These are phyloP conservation scores for Flaveria ramosissima DNA, from an alignment of 129 eudicot genomes.

Conservation along the genomic window DNA sequence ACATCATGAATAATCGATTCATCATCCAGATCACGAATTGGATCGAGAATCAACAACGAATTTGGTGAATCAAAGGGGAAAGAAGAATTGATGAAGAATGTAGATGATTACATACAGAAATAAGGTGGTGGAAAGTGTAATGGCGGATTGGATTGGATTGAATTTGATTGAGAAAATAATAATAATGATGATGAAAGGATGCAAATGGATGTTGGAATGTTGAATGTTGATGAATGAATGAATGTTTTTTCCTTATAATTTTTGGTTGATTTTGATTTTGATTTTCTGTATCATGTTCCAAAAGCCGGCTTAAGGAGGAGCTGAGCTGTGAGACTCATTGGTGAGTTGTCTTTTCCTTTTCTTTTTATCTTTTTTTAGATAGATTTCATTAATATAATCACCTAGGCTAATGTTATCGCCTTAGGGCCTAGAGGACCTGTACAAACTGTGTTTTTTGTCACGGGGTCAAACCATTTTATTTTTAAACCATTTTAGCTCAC, in stretches of 20 bases:
- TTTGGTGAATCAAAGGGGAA: not conserved
- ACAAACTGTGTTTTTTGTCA: too few relatives aligned
- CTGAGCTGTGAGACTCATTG: slow-evolving; percentile 36
- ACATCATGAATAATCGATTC: too few relatives aligned
- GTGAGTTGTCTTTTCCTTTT: slow-evolving; percentile 6
- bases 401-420: too few relatives aligned
- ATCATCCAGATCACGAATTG: too few relatives aligned
- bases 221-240: not conserved
- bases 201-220: slow-evolving; percentile 21
- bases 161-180: slow-evolving; percentile 26
- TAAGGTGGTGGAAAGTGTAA: slow-evolving; percentile 6
- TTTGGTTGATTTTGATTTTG: slow-evolving; percentile 15
- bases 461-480: too few relatives aligned
- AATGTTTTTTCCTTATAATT: not conserved
- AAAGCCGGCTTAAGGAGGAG: slow-evolving; percentile 34
- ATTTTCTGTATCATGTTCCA: slow-evolving; percentile 23
- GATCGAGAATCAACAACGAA: not conserved
- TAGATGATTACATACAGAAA: slow-evolving; percentile 26
- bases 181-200: not conserved
- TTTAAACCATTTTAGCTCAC: too few relatives aligned
- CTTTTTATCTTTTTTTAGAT: not conserved
- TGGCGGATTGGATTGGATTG: slow-evolving; percentile 24
- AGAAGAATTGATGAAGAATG: slow-evolving; percentile 23
- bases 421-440: too few relatives aligned
- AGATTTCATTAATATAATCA: not conserved